Evolutionary conservation across 2,329 filamentous ascomycete species (phyloP).

Genomic region (Cryphonectria parasitica): DNA sequence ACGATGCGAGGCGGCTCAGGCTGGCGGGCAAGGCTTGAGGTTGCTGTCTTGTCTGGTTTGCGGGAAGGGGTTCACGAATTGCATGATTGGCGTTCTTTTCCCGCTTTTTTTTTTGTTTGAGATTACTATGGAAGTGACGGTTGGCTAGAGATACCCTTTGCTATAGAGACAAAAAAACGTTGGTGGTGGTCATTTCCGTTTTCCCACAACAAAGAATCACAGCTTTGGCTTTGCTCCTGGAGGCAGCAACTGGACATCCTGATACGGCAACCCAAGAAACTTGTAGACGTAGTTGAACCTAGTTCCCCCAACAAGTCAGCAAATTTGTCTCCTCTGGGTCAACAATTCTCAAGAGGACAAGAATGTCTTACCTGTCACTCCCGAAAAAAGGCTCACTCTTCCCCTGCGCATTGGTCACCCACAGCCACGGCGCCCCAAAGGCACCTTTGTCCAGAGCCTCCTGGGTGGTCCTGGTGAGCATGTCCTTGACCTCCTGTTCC

Average conservation of each 20-base stretch:
- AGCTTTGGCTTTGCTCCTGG: constrained; percentile 41
- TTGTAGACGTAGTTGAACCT: constrained; percentile 72
- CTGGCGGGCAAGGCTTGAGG: constrained; percentile 43
- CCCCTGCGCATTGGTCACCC: constrained; percentile 63
- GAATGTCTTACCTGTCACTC: constrained; percentile 61
- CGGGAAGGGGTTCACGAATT: not conserved
- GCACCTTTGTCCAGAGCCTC: constrained; percentile 67
- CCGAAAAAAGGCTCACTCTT: constrained; percentile 74
- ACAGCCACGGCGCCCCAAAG: constrained; percentile 78
- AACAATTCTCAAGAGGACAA: constrained; percentile 30
- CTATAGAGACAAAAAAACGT: constrained; percentile 7
- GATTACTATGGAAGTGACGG: constrained; percentile 1
- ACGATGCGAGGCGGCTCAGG: constrained; percentile 60
- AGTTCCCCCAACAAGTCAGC: not conserved
- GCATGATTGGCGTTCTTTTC: not conserved
- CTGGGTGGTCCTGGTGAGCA: constrained; percentile 59
- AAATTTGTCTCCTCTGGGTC: not conserved
- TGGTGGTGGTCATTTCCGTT: not conserved
- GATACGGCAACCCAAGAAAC: constrained; percentile 64
- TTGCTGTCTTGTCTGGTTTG: not conserved
- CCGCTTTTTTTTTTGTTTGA: not conserved
- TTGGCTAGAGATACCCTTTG: constrained; percentile 23
- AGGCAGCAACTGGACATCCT: constrained; percentile 53
- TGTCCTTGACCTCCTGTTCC: constrained; percentile 47
- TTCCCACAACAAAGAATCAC: constrained; percentile 27